A percentile compares a stretch with the other conserved stretches of the same genome.
phyloP scores from a whole-genome alignment of 177 flowering plant genomes.

The Vitis hybrid region DNA sequence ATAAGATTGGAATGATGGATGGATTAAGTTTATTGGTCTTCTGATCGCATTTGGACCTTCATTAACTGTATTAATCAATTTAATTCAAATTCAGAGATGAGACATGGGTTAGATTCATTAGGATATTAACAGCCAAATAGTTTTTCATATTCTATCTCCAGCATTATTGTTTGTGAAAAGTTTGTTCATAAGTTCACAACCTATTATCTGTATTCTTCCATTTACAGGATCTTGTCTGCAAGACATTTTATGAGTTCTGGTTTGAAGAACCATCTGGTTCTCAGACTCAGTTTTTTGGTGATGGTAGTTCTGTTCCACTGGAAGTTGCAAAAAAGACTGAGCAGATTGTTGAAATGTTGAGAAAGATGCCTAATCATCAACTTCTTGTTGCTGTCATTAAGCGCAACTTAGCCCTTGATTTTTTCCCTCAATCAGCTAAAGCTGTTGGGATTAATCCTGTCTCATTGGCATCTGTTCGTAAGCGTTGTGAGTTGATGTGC shows the following conservation, averaged over 20 bases:
- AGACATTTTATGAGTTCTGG: slow-evolving; percentile 98
- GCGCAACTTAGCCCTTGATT: slow-evolving; percentile 89
- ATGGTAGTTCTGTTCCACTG: slow-evolving; percentile 87
- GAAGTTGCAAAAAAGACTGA: slow-evolving; percentile 91
- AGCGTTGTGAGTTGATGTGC: slow-evolving; percentile 97
- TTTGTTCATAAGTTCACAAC: neutral
- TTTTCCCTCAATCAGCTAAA: slow-evolving; percentile 88
- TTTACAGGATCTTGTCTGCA: slow-evolving; percentile 94
- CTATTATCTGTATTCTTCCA: neutral
- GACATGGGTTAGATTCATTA: no score
- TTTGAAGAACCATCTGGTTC: slow-evolving; percentile 80
- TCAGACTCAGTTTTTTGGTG: slow-evolving; percentile 61
- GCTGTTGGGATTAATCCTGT: slow-evolving; percentile 89
- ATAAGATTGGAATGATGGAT: no score
- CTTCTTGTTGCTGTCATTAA: slow-evolving; percentile 76
- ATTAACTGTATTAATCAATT: neutral
- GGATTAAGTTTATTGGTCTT: no score
- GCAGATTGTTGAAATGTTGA: slow-evolving; percentile 88
- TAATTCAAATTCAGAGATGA: neutral
- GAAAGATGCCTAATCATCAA: slow-evolving; percentile 78
- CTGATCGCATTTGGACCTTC: no score
- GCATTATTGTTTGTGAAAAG: neutral
- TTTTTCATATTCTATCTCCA: neutral
- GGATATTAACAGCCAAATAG: no score
- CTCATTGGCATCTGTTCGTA: slow-evolving; percentile 72